Base-by-base conservation (phyloP, 768 basidiomycete genomes). In the Boletus rufocinnamomeus region DNA sequence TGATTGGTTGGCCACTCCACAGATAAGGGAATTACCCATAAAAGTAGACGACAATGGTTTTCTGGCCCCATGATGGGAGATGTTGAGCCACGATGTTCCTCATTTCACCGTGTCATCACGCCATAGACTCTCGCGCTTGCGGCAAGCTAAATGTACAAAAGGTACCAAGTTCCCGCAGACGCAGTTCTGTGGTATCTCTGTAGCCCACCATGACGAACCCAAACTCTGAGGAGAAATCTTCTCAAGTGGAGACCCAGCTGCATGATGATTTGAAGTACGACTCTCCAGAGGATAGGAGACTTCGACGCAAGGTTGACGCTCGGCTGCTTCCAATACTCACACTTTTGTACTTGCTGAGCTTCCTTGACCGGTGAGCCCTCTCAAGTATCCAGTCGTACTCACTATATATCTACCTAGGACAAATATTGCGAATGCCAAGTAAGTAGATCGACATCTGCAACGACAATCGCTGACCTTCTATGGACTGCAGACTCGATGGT, bases 401-500 rank as follows among this genome's bases (percentile, higher is more conserved):
- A 23, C 40, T 56, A 30, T 49, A 38, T 17, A 19, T 52, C 37
- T 34, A 10, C 51, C 21, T 21, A 74, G 70, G 51, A 70, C 74
- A 30, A 78, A 77, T 54, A 73, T 79, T 49, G 75, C 70, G 28
- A 79, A 77, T 58, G 75, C 77, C 46, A 76, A 69, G 76, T 75
- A 57, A 55, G 71, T 19, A 28, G 17, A 6, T 30, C 21, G 4
- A 21, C 48, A 17, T 13, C 17, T 47, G 2, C 4, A 6, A 17
- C 6, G 16, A 16, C 8, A 13, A 45, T 25, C 2, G 16, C 32
- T 65, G 27, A 61, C 35, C 25, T 34, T 34, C 14, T 16, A 16
- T 38, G 19, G 41, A 54, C 44, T 25, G 2, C 52, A 86, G 81
- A 68, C 78, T 87, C 47, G 75, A 82, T 59, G 84, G 84, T 8